Percentiles rank a stretch among this genome's conserved stretches.
These are phyloP conservation scores for Neurospora sp. DNA, from an alignment of 495 filamentous ascomycete genomes.

Conservation along the genomic window DNA sequence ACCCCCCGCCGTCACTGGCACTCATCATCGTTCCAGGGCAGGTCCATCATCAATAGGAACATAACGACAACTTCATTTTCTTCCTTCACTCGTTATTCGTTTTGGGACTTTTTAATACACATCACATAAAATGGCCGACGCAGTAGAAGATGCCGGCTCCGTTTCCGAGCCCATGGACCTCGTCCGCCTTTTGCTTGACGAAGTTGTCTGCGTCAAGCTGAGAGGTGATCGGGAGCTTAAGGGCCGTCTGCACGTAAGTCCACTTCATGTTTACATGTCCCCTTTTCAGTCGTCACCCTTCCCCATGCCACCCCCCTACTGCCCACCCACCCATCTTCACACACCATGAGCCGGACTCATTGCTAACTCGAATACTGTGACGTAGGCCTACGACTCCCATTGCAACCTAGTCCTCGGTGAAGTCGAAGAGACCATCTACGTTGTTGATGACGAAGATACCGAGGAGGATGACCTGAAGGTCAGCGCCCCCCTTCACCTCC, in stretches of 20 bases:
- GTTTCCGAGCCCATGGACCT: constrained; percentile 89
- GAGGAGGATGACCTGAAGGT: constrained; percentile 50
- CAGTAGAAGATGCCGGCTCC: constrained; percentile 52
- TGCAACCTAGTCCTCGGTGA: constrained; percentile 98
- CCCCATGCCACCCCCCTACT: not conserved
- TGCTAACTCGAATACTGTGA: not conserved
- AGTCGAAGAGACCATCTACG: constrained; percentile 92
- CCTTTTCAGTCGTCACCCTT: not conserved
- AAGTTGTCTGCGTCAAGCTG: constrained; percentile 94
- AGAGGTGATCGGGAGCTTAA: constrained; percentile 92
- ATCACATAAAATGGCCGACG: constrained; percentile 53
- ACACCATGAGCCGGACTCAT: not conserved
- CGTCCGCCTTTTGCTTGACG: constrained; percentile 85
- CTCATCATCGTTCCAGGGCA: not conserved
- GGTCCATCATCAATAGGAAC: not conserved
- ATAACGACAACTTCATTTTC: not conserved
- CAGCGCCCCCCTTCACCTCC: not conserved
- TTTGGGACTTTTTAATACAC: not conserved
- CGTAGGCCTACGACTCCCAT: constrained; percentile 92
- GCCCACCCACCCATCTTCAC: not conserved
- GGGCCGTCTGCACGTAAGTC: constrained; percentile 79
- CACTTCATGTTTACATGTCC: not conserved
- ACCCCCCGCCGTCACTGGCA: not conserved
- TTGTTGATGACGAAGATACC: constrained; percentile 73
- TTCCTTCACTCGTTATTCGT: not conserved